These are phyloP conservation scores for Aspergillus udagawae DNA, from an alignment of 2,329 filamentous ascomycete species.

Conservation along the genomic window DNA sequence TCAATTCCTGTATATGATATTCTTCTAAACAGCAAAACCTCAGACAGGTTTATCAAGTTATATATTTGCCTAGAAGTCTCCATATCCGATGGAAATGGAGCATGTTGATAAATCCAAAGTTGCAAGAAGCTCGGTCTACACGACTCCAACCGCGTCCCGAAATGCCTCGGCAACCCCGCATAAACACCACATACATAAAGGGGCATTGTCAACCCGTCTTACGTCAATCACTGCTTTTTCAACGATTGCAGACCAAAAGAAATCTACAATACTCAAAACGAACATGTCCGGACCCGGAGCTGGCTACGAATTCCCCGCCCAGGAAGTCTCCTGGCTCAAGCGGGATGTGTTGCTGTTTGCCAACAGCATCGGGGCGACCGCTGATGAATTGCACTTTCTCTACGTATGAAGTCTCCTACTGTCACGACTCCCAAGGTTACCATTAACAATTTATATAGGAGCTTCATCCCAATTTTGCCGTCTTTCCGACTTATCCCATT, in stretches of 20 bases:
- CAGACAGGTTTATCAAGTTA: neutral
- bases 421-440: neutral
- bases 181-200: neutral
- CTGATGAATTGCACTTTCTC: slow-evolving; percentile 89
- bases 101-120: neutral
- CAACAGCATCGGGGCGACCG: slow-evolving; percentile 77
- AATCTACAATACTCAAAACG: neutral
- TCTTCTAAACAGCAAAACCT: neutral
- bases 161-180: slow-evolving; percentile 6
- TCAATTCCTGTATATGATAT: neutral
- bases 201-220: neutral
- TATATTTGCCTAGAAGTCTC: neutral
- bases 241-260: neutral
- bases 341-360: slow-evolving; percentile 87
- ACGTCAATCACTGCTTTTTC: neutral
- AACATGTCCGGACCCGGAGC: slow-evolving; percentile 51
- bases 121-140: neutral
- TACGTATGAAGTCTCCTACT: slow-evolving; percentile 56
- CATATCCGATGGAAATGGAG: neutral
- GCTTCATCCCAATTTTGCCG: slow-evolving; percentile 77
- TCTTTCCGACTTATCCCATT: slow-evolving; percentile 85
- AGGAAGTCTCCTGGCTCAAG: slow-evolving; percentile 79
- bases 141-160: neutral
- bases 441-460: slow-evolving; percentile 55
- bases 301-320: slow-evolving; percentile 74